Evolutionary conservation across 495 filamentous ascomycete species (phyloP), one percentile per base, ranked within the genome.

Genomic region (Aeminium ludgeri): DNA sequence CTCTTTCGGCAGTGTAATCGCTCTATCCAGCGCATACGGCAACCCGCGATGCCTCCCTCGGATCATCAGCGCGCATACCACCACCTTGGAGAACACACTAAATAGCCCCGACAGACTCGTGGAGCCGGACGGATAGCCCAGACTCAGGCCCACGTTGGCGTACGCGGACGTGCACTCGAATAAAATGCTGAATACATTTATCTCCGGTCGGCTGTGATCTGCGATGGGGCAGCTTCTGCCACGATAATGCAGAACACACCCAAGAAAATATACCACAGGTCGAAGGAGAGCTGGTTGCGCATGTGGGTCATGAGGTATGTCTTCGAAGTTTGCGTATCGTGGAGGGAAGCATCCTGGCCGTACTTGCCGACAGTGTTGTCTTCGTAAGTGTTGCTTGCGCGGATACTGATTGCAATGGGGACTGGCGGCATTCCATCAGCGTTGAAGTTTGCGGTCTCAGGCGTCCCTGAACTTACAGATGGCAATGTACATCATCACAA

Each of bases 401-500:
- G 79, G 54, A 93, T 74, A 25, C 79, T 85, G 42, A 95, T 93
- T 45, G 86, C 86, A 50, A 93, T 86, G 20, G 86, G 86, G 50
- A 91, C 23, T 25, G 23, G 3, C 4, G 23, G 23, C 4, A 8
- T 8, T 25, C 4, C 23, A 8, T 25, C 8, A 25, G 23, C 8
- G 3, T 25, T 25, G 3, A 8, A 8, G 3, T 25, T 25, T 25
- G 8, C 8, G 23, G 23, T 3, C 4, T 25, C 4, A 25, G 23
- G 23, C 23, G 23, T n/a, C n/a, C n/a, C n/a, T n/a, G n/a, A 8
- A 25, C 23, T 25, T 8, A 25, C 23, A 82, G 27, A 91, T 81
- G 31, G 86, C 91, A 44, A 95, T 95, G 56, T 95, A 95, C 86
- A 95, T 95, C 86, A 95, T 95, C 58, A 95, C 76, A 59, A 93